These are phyloP conservation scores for Pythium aristosporum DNA, from an alignment of 352 stramenopile species.

Conservation along the genomic window DNA sequence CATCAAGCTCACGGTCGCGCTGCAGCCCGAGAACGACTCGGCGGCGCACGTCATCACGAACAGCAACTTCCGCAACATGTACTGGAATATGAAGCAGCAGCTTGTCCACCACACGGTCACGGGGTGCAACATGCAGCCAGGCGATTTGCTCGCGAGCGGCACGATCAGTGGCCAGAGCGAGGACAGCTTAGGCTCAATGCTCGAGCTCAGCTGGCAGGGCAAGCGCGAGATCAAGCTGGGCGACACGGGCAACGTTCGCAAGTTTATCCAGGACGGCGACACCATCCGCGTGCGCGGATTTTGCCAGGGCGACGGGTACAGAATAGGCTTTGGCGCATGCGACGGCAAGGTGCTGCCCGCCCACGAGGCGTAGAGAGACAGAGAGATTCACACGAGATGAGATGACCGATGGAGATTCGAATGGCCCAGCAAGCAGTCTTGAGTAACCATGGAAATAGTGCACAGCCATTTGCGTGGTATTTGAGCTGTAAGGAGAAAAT, in stretches of 20 bases:
- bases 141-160: constrained; percentile 93
- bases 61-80: constrained; percentile 96
- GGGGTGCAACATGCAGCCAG: constrained; percentile 95
- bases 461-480: too few species aligned
- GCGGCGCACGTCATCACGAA: constrained; percentile 75
- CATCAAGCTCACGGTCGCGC: constrained; percentile 79
- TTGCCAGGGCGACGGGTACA: constrained; percentile 88
- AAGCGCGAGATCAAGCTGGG: constrained; percentile 75
- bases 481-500: too few species aligned
- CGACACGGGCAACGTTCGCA: constrained; percentile 74
- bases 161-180: constrained; percentile 93
- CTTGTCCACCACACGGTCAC: constrained; percentile 97
- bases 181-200: constrained; percentile 92
- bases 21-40: constrained; percentile 60
- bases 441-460: too few species aligned
- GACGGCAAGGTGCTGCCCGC: constrained; percentile 90
- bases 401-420: neutral
- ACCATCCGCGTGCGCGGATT: constrained; percentile 91
- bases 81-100: constrained; percentile 98
- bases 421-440: too few species aligned
- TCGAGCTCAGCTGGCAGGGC: constrained; percentile 96
- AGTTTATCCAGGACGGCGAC: constrained; percentile 96
- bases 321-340: constrained; percentile 95
- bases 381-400: neutral
- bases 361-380: constrained; percentile 30